phyloP scores from a whole-genome alignment of 2,329 filamentous ascomycete genomes.

The Ceratocystiopsis sp. region DNA sequence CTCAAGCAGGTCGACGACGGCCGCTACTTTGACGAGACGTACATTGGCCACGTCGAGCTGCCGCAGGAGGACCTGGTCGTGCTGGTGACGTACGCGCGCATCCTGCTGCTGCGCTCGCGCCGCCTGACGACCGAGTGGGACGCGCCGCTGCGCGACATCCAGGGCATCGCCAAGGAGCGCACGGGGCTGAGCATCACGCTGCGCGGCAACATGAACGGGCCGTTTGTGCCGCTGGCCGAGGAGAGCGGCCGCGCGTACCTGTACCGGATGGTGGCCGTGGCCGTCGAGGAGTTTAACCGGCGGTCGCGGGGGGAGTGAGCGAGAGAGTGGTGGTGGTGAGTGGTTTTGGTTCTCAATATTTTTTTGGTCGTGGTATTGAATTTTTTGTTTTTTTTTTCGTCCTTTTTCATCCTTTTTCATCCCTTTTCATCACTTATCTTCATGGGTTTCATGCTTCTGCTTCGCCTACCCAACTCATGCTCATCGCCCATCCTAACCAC shows the following conservation, averaged over 20 bases:
- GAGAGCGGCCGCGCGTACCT: slow-evolving; percentile 53
- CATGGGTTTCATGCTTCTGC: no score
- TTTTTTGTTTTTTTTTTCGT: no score
- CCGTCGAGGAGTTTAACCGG: slow-evolving; percentile 50
- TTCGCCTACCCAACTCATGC: no score
- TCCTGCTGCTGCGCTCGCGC: slow-evolving; percentile 79
- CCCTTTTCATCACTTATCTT: no score
- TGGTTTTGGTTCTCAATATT: no score
- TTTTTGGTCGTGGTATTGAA: no score
- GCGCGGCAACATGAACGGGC: slow-evolving; percentile 81
- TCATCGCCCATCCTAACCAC: no score
- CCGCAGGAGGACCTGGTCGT: slow-evolving; percentile 76
- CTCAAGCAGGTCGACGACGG: slow-evolving; percentile 96
- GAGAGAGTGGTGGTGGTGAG: background rate
- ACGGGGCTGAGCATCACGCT: slow-evolving; percentile 82
- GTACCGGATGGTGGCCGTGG: slow-evolving; percentile 48
- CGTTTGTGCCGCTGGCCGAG: slow-evolving; percentile 86
- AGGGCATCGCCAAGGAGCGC: slow-evolving; percentile 92
- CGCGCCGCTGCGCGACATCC: slow-evolving; percentile 83
- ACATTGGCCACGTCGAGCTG: slow-evolving; percentile 90
- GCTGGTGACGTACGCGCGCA: slow-evolving; percentile 74
- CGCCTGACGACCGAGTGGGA: slow-evolving; percentile 88
- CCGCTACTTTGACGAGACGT: slow-evolving; percentile 93
- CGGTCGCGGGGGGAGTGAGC: slow-evolving; percentile 20
- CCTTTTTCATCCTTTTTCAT: no score